Evolutionary conservation across 768 basidiomycete genomes (phyloP).

Genomic region (Tylopilus plumbeoviolaceoides): DNA sequence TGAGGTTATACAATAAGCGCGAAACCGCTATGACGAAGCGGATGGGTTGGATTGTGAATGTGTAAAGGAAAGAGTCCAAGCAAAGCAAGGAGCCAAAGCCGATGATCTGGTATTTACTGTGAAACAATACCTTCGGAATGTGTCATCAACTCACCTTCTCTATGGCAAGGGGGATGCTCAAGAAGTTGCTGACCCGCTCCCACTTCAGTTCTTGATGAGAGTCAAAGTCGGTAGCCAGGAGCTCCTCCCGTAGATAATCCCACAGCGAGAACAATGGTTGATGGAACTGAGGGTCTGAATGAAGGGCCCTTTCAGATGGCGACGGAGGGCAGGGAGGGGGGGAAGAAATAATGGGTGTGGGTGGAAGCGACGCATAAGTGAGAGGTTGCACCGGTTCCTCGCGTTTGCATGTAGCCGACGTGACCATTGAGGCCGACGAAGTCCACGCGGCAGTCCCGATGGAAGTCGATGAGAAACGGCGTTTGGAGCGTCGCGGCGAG

Average conservation of each 20-base stretch:
- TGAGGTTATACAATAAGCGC: slow-evolving; percentile 48
- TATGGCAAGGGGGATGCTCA: slow-evolving; percentile 86
- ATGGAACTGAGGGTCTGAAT: slow-evolving; percentile 17
- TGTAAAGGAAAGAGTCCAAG: slow-evolving; percentile 95
- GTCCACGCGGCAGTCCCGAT: slow-evolving; percentile 23
- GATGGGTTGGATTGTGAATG: slow-evolving; percentile 95
- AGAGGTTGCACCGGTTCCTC: slow-evolving; percentile 35
- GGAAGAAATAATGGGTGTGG: slow-evolving; percentile 62
- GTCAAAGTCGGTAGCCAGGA: slow-evolving; percentile 90
- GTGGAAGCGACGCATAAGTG: slow-evolving; percentile 69
- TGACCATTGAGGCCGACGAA: slow-evolving; percentile 8
- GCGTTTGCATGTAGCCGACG: slow-evolving; percentile 11
- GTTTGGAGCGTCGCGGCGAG: slow-evolving; percentile 31
- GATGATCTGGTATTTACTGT: slow-evolving; percentile 57
- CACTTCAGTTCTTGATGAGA: slow-evolving; percentile 92
- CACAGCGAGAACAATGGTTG: slow-evolving; percentile 74
- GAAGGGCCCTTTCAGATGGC: slow-evolving; percentile 11
- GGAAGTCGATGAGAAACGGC: slow-evolving; percentile 31
- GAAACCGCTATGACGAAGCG: slow-evolving; percentile 67
- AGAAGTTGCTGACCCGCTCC: slow-evolving; percentile 95
- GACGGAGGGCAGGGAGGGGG: slow-evolving; percentile 30
- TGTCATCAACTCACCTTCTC: slow-evolving; percentile 67
- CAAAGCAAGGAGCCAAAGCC: slow-evolving; percentile 91
- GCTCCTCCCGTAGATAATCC: slow-evolving; percentile 88
- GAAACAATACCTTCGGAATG: not conserved